Conservation (phyloP, 2,329 filamentous ascomycete genomes). For the Coniochaeta sp. region DNA sequence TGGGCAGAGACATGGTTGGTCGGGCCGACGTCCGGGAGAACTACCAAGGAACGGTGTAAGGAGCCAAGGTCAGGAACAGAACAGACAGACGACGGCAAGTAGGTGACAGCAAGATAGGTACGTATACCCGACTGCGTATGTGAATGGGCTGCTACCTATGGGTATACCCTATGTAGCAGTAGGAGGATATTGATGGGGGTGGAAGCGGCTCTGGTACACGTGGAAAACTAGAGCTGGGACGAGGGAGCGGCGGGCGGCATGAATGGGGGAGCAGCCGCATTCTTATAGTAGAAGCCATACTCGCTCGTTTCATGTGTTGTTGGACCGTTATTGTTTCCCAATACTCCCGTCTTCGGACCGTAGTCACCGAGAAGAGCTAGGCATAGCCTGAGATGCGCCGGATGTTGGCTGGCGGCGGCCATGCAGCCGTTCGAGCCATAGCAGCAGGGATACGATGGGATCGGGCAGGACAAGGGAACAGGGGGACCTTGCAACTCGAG, state of each 20-base stretch:
- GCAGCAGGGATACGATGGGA: not conserved
- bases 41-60: not conserved
- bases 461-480: not conserved
- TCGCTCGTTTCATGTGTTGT: constrained; percentile 13
- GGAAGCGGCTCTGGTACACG: not conserved
- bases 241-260: not conserved
- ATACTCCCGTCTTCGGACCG: constrained; percentile 42
- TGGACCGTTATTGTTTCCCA: constrained; percentile 18
- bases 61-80: not conserved
- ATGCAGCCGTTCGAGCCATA: constrained; percentile 3
- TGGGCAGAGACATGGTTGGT: constrained; percentile 49
- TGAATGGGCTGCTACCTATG: not conserved
- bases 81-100: not conserved
- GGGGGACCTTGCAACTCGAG: not conserved
- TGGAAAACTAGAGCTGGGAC: not conserved
- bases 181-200: not conserved
- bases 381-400: constrained; percentile 17
- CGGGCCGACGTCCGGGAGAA: not conserved
- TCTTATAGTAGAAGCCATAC: constrained; percentile 12
- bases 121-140: not conserved
- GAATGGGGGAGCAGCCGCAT: constrained; percentile 6
- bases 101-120: not conserved
- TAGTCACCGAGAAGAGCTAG: constrained; percentile 38
- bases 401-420: constrained; percentile 2
- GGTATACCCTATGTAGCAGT: not conserved